These are phyloP conservation scores for Hygrocybe punicea DNA, from an alignment of 768 basidiomycete species.

Conservation along the genomic window DNA sequence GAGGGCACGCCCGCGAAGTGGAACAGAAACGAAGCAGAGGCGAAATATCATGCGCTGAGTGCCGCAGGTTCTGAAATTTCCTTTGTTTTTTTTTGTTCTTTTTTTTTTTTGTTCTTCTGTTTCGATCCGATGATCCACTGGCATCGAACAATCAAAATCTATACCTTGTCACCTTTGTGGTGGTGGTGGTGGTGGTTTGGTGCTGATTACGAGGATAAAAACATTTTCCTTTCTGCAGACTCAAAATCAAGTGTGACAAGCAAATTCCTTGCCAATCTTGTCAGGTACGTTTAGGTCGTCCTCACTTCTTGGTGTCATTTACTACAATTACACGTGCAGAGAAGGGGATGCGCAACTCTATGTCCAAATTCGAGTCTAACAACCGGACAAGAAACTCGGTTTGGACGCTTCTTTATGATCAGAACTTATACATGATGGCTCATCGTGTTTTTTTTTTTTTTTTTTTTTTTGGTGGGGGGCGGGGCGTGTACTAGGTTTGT, in stretches of 20 bases:
- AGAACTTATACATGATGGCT: too few species aligned
- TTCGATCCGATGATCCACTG: too few species aligned
- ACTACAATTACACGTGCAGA: constrained; percentile 34
- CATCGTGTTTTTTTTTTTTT: too few species aligned
- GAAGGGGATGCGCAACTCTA: constrained; percentile 64
- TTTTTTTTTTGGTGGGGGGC: too few species aligned
- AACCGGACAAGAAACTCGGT: constrained; percentile 78
- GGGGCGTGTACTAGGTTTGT: too few species aligned
- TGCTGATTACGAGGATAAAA: too few species aligned
- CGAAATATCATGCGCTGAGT: constrained; percentile 46
- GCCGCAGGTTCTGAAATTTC: constrained; percentile 63
- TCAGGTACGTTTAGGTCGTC: constrained; percentile 42
- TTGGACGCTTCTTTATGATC: constrained; percentile 6
- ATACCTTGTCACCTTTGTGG: too few species aligned
- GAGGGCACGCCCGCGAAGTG: constrained; percentile 58
- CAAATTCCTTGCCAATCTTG: constrained; percentile 77
- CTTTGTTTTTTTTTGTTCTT: too few species aligned
- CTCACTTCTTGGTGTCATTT: background rate
- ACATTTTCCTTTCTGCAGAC: constrained; percentile 37
- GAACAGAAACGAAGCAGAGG: constrained; percentile 73
- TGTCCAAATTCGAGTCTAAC: constrained; percentile 77
- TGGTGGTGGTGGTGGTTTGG: too few species aligned
- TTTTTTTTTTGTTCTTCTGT: too few species aligned
- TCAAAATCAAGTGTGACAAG: constrained; percentile 84
- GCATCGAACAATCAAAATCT: too few species aligned